Conservation (phyloP, 2,329 filamentous ascomycete species). For the Shiraia bambusicola region DNA sequence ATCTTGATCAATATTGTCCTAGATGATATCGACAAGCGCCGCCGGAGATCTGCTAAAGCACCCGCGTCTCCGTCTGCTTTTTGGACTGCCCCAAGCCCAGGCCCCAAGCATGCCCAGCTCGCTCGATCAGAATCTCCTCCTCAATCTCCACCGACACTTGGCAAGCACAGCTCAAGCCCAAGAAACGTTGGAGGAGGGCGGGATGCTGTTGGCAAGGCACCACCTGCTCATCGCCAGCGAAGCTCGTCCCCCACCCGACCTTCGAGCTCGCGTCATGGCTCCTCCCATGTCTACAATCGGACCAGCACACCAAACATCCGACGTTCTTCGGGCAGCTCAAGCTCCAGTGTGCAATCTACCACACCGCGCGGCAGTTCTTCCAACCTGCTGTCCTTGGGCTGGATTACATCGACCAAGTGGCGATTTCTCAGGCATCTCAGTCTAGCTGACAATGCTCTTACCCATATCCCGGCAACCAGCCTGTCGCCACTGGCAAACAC, state of each 20-base stretch:
- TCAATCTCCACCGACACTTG: slow-evolving; percentile 38
- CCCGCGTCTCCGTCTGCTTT: slow-evolving; percentile 76
- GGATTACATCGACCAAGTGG: slow-evolving; percentile 87
- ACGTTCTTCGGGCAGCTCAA: slow-evolving; percentile 90
- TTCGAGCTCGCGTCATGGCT: slow-evolving; percentile 70
- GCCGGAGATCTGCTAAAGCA: slow-evolving; percentile 82
- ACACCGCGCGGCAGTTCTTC: slow-evolving; percentile 68
- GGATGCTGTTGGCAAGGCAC: slow-evolving; percentile 55
- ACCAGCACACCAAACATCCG: slow-evolving; percentile 67
- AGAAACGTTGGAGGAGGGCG: slow-evolving; percentile 54
- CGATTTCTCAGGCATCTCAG: slow-evolving; percentile 90
- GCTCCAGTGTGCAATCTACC: slow-evolving; percentile 66
- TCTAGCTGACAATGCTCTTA: slow-evolving; percentile 87
- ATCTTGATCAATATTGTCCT: slow-evolving; percentile 90
- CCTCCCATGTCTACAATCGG: slow-evolving; percentile 64
- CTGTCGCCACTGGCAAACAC: slow-evolving; percentile 82
- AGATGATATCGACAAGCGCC: slow-evolving; percentile 92
- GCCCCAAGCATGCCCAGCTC: slow-evolving; percentile 65
- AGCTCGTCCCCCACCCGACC: slow-evolving; percentile 83
- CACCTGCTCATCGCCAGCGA: slow-evolving; percentile 54
- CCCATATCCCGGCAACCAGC: slow-evolving; percentile 72
- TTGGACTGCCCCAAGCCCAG: slow-evolving; percentile 65
- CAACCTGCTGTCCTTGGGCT: slow-evolving; percentile 70
- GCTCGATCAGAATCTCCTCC: slow-evolving; percentile 67
- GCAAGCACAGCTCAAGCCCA: slow-evolving; percentile 54